A percentile compares a stretch with the other conserved stretches of the same genome.
phyloP scores from a whole-genome alignment of 139 green algal genomes.

The Coccomyxa sp. region DNA sequence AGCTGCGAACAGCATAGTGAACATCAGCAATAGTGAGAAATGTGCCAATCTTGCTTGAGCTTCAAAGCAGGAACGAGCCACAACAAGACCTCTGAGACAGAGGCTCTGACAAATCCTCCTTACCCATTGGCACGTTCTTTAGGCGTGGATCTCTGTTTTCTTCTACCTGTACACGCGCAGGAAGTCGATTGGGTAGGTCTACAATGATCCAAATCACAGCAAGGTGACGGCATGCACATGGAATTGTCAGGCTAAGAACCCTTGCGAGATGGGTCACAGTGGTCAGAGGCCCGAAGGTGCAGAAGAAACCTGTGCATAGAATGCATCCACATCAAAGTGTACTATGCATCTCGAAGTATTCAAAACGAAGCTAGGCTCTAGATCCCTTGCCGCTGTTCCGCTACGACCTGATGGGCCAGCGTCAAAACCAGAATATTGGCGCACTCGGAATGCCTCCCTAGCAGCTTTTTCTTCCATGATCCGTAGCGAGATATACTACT shows the following conservation, averaged over 20 bases:
- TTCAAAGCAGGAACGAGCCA: not conserved
- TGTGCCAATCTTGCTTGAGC: not conserved
- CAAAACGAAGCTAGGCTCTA: not conserved
- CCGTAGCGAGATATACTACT: too few relatives aligned
- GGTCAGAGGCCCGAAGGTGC: not conserved
- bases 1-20: not conserved
- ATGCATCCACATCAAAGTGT: conserved; percentile 71
- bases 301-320: conserved; percentile 42
- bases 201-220: not conserved
- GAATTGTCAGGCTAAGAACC: not conserved
- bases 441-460: too few relatives aligned
- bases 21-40: not conserved
- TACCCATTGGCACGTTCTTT: conserved; percentile 2
- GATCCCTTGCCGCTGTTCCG: too few relatives aligned
- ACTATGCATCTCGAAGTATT: conserved; percentile 40
- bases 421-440: too few relatives aligned
- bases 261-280: too few relatives aligned
- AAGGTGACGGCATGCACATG: not conserved
- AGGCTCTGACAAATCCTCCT: not conserved
- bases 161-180: not conserved
- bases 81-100: too few relatives aligned
- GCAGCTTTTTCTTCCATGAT: too few relatives aligned
- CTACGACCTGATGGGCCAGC: too few relatives aligned
- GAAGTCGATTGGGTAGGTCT: not conserved
- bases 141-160: conserved; percentile 4